Evolutionary conservation across 371 early-diverging fungal genomes (phyloP), one percentile per base, ranked within the genome.

Genomic region (Saksenaea oblongispora): DNA sequence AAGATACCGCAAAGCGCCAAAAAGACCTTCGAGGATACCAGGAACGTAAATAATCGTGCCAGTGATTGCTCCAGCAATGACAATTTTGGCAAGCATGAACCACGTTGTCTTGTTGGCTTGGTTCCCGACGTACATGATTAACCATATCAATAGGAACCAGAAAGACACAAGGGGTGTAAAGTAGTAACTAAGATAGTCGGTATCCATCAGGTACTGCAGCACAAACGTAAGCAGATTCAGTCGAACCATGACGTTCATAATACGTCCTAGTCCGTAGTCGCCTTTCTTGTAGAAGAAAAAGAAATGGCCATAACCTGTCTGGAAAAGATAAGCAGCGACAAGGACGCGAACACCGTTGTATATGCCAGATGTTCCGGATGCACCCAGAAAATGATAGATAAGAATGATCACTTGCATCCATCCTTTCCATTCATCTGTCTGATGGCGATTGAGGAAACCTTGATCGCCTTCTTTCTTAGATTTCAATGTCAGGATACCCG

Each of bases 371-470:
- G 83, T 76, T 22, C 71, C 70, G 2, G 89, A 89, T 0, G 89
- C 91, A 24, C 88, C 90, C 28, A 81, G 70, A 62, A 87, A 87
- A 71, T 91, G 91, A 69, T 91, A 91, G 18, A 87, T 72, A n/a
- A 93, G 74, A 37, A 93, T 90, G 24, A 86, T 73, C 11, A 91
- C 66, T 76, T 91, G 91, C 92, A 93, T 91, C 92, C 92, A 91
- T 5, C 93, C 93, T 66, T 91, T 91, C 93, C 92, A 93, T 75
- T 93, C 93, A 59, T 91, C 89, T 0, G 92, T 91, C 61, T 90
- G 91, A 51, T 86, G 76, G 15, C 91, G 80, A 69, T 84, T 89
- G 63, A 93, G 67, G 59, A 91, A 89, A 4, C 78, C 75, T 27
- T 76, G 78, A 37, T 84, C 85, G 11, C 76, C 77, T 18, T 78